Percentiles rank a stretch among this genome's conserved stretches.
These are phyloP conservation scores for Candida coquimbonensis DNA, from an alignment of 805 yeast genomes.

Conservation along the genomic window DNA sequence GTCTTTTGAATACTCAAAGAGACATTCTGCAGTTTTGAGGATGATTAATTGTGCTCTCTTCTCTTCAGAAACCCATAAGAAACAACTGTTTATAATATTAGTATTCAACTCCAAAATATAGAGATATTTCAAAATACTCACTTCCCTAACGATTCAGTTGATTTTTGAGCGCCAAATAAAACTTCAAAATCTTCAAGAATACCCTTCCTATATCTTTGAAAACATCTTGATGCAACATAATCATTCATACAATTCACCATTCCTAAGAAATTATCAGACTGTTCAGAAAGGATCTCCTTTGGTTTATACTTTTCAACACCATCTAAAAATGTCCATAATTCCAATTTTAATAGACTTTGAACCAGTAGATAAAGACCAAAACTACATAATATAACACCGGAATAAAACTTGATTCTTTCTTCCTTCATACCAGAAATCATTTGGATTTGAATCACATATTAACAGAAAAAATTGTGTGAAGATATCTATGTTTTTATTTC, in stretches of 20 bases:
- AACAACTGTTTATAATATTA: conserved; percentile 7
- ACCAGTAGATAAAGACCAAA: not conserved
- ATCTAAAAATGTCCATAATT: not conserved
- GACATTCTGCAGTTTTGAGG: conserved; percentile 7
- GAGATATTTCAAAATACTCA: not conserved
- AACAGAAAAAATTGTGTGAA: too few species aligned
- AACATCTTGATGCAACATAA: conserved; percentile 8
- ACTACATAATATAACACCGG: not conserved
- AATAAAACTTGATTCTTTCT: too few species aligned
- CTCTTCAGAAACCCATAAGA: conserved; percentile 5
- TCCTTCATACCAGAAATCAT: too few species aligned
- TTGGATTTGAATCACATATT: too few species aligned
- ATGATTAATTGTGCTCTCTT: conserved; percentile 3
- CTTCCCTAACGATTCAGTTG: not conserved
- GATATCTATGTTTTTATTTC: not conserved
- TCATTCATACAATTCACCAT: conserved; percentile 9
- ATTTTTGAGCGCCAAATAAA: not conserved
- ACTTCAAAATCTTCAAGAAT: conserved; percentile 3
- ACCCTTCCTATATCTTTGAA: conserved; percentile 6
- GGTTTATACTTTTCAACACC: conserved; percentile 1
- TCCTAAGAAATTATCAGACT: conserved; percentile 7
- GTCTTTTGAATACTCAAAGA: not conserved
- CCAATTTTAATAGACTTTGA: not conserved
- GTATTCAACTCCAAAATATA: not conserved
- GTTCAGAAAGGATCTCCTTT: not conserved